Evolutionary conservation across 2,329 filamentous ascomycete species (phyloP).

Genomic region (Colletotrichum liriopes): DNA sequence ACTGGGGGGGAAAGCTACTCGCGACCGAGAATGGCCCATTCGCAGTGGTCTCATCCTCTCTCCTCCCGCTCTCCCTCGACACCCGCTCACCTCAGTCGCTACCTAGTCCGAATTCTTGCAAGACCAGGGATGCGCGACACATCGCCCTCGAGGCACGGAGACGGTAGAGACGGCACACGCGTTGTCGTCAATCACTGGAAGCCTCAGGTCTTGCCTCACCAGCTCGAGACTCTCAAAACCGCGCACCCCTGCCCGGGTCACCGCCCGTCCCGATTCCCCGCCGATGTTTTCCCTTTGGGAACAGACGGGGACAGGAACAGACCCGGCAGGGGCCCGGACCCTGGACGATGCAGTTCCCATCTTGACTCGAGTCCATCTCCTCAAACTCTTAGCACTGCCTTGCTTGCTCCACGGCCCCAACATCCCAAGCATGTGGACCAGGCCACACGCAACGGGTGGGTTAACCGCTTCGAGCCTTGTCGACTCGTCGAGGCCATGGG

Average conservation of each 20-base stretch:
- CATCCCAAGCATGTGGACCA: conserved; percentile 34
- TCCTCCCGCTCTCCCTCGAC: neutral
- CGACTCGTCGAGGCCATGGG: conserved; percentile 27
- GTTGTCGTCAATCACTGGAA: neutral
- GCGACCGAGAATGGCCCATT: neutral
- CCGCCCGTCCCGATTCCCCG: conserved; percentile 31
- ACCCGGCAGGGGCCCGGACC: conserved; percentile 23
- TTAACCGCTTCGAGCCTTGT: conserved; percentile 21
- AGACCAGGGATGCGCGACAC: neutral
- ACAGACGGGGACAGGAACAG: conserved; percentile 33
- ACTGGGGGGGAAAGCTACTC: neutral
- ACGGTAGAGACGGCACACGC: neutral
- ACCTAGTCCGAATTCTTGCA: neutral
- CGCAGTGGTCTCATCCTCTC: conserved; percentile 15
- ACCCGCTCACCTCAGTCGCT: conserved; percentile 1
- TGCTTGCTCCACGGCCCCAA: conserved; percentile 33
- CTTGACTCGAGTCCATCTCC: conserved; percentile 37
- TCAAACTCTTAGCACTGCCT: conserved; percentile 34
- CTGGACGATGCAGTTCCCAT: conserved; percentile 13
- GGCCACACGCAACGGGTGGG: conserved; percentile 24
- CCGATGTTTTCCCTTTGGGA: conserved; percentile 33
- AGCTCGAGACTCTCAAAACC: neutral
- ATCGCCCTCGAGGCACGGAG: too few relatives aligned
- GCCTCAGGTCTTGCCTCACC: neutral
- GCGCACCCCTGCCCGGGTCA: conserved; percentile 25